Evolutionary conservation across 1,284 basidiomycete species (phyloP).

Genomic region (Irpex sp.): DNA sequence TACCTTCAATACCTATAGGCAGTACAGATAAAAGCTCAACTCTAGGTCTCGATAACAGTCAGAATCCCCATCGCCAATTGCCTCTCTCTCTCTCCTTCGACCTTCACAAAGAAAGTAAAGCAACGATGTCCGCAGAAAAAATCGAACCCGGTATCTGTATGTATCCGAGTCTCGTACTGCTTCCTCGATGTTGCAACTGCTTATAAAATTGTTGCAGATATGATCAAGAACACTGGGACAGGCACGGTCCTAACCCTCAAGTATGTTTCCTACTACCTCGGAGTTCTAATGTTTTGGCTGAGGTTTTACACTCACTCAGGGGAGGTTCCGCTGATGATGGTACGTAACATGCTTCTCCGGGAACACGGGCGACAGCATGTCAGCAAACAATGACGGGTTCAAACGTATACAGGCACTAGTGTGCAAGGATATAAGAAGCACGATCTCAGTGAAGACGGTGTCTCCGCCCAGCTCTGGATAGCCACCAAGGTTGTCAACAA

Average conservation of each 20-base stretch:
- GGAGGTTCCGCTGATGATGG: neutral
- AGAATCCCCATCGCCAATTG: too few relatives aligned
- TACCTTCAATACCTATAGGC: too few relatives aligned
- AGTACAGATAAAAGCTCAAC: too few relatives aligned
- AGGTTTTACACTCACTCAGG: neutral
- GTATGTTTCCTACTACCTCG: neutral
- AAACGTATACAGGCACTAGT: neutral
- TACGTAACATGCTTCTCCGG: neutral
- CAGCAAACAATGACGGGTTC: neutral
- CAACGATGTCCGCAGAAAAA: too few relatives aligned
- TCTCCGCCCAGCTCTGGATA: slow-evolving; percentile 4
- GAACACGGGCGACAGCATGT: too few relatives aligned
- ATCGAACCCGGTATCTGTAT: neutral
- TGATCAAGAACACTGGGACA: neutral
- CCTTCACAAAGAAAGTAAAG: neutral
- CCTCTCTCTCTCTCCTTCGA: neutral
- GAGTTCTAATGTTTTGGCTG: neutral
- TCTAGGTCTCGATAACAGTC: too few relatives aligned
- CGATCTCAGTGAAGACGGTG: neutral
- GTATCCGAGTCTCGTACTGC: neutral
- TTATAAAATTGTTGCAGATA: neutral
- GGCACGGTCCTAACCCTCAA: neutral
- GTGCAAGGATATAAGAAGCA: neutral
- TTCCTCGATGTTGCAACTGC: neutral
- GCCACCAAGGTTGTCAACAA: neutral